phyloP scores from a whole-genome alignment of 2,329 filamentous ascomycete species.

The Epichloe coenophiala region DNA sequence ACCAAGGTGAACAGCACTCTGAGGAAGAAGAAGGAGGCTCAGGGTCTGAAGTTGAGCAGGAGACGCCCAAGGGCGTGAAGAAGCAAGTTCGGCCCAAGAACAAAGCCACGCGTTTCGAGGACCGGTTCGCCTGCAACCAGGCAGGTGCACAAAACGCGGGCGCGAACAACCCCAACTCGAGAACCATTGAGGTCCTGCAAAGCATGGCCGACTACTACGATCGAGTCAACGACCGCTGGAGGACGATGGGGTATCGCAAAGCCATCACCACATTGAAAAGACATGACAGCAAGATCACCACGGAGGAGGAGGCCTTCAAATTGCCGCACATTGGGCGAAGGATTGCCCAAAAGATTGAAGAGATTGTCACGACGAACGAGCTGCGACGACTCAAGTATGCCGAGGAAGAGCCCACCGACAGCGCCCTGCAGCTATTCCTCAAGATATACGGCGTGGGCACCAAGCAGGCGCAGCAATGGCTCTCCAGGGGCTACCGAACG shows the following conservation, averaged over 20 bases:
- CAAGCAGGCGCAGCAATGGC: conserved; percentile 59
- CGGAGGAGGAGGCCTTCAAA: conserved; percentile 51
- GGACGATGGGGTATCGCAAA: conserved; percentile 60
- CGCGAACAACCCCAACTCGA: conserved; percentile 52
- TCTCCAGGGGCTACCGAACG: conserved; percentile 56
- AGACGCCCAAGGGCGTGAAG: background rate
- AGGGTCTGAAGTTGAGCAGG: background rate
- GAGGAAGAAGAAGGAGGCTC: background rate
- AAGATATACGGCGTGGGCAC: conserved; percentile 69
- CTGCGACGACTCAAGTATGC: conserved; percentile 62
- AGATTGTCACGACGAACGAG: conserved; percentile 64
- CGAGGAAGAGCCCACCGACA: conserved; percentile 50
- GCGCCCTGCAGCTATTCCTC: conserved; percentile 54
- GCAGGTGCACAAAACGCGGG: conserved; percentile 32
- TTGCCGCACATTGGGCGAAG: conserved; percentile 59
- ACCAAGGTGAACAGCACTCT: conserved; percentile 2
- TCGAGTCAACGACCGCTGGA: conserved; percentile 64
- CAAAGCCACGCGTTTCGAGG: conserved; percentile 26
- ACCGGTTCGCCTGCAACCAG: conserved; percentile 40
- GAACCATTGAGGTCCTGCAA: conserved; percentile 64
- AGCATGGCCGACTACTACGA: conserved; percentile 70
- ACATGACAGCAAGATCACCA: conserved; percentile 49
- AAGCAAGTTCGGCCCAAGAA: background rate
- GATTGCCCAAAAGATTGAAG: conserved; percentile 75
- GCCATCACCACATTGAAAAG: conserved; percentile 60